Base-by-base conservation (phyloP, 441 rosid species). In the Populus hybrid region DNA sequence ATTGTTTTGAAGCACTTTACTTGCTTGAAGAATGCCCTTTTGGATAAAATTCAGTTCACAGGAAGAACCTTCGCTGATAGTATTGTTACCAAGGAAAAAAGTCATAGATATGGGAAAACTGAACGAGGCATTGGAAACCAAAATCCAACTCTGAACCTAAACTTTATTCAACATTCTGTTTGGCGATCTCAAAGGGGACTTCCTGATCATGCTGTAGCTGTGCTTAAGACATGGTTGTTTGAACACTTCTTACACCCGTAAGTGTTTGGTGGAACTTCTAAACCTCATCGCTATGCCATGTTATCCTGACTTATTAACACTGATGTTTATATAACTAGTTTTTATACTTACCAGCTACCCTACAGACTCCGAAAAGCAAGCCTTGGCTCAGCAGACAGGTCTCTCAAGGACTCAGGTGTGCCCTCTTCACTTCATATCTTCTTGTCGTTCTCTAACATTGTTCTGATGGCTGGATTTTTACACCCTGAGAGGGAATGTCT, bases 241-340 rank as follows among this genome's bases (percentile, higher is more conserved):
- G 90, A 91, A 35, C 89, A 91, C 78, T 91, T 91, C 75, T 84
- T 89, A n/a, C 93, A 89, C 74, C 95, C 95, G 93, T 91, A 72
- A 86, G 90, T 80, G 12, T 24, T 71, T 59, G 5, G 10, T 42
- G 23, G 23, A 72, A 14, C 46, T 40, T 26, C 32, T 10, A 11
- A 20, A 38, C 63, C 42, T 42, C 53, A 57, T 69, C 5, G 14
- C 18, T 24, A 14, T 46, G 7, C 20, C 57, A 46, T 46, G 57
- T 46, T 46, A 46, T 46, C 20, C 18, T 46, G 18, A 4, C 18
- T 46, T 12, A 3, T 12, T 20, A 20, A 11, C 20, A 63, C 63
- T 67, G n/a, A 40, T 75, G 57, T 8, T 57, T 75, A 23, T 26
- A 28, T 9, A 30, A 14, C 28, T 67, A 75, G 14, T 12, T 28